Conservation (phyloP, 352 stramenopile genomes). For the Pythium pectinolyticum region DNA sequence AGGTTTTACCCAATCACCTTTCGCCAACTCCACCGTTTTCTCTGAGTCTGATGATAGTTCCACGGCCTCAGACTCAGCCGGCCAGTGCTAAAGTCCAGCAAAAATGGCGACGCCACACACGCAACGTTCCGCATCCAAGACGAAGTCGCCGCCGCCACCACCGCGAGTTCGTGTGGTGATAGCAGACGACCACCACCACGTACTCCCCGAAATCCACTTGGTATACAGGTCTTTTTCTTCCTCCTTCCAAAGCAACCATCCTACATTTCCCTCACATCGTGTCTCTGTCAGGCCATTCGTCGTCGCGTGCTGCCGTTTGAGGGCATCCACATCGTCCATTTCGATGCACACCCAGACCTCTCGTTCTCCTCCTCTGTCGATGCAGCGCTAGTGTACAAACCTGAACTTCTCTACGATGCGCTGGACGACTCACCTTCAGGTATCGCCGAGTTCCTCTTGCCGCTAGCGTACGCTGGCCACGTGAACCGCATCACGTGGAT, state of each 20-base stretch:
- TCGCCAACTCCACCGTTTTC: too few species aligned
- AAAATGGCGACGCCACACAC: conserved; percentile 3
- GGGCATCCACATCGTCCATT: conserved; percentile 70
- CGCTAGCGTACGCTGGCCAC: conserved; percentile 77
- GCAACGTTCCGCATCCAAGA: neutral
- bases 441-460: conserved; percentile 87
- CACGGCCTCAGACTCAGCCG: too few species aligned
- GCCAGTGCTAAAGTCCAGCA: neutral
- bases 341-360: conserved; percentile 87
- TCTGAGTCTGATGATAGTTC: neutral
- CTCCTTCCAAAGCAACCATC: neutral
- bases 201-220: conserved; percentile 69
- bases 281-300: conserved; percentile 58
- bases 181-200: conserved; percentile 81
- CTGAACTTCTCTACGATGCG: conserved; percentile 68
- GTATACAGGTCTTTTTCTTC: conserved; percentile 22
- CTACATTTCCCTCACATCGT: neutral
- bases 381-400: conserved; percentile 56
- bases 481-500: conserved; percentile 78
- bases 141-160: neutral
- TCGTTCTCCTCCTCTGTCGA: conserved; percentile 56
- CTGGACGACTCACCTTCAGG: conserved; percentile 63
- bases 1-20: too few species aligned
- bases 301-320: conserved; percentile 63
- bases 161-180: conserved; percentile 58